A percentile compares a stretch with the other conserved stretches of the same genome.
These are phyloP conservation scores for Amphirosellinia nigrospora DNA, from an alignment of 495 filamentous ascomycete genomes.

Conservation along the genomic window DNA sequence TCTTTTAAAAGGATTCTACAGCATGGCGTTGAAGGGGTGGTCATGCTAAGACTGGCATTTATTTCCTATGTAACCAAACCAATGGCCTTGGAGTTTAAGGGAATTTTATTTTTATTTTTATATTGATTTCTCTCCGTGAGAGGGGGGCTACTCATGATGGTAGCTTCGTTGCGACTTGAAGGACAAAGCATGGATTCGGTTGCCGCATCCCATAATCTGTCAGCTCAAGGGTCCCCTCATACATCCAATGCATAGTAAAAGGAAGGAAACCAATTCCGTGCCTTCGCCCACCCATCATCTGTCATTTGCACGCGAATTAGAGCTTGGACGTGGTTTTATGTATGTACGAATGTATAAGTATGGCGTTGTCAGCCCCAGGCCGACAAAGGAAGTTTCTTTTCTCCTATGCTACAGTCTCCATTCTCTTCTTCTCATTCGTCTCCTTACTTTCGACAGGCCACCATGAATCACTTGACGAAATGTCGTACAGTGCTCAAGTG, in stretches of 20 bases:
- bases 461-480: neutral
- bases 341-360: constrained; percentile 18
- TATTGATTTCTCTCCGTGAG: neutral
- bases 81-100: constrained; percentile 37
- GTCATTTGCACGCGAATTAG: neutral
- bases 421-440: neutral
- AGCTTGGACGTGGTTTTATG: constrained; percentile 5
- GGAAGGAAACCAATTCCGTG: neutral
- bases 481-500: neutral
- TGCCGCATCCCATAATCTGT: constrained; percentile 17
- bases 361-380: neutral
- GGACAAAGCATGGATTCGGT: neutral
- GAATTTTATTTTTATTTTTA: neutral
- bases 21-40: constrained; percentile 38
- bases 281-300: neutral
- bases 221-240: neutral
- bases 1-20: constrained; percentile 26
- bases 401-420: neutral
- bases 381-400: neutral
- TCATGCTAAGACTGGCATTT: constrained; percentile 33
- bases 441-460: neutral
- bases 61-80: constrained; percentile 34
- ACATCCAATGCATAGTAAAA: constrained; percentile 10
- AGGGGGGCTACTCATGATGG: neutral
- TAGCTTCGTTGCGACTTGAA: neutral